These are phyloP conservation scores for Pseudonitzschia delicatissima DNA, from an alignment of 108 stramenopile genomes.

Conservation along the genomic window DNA sequence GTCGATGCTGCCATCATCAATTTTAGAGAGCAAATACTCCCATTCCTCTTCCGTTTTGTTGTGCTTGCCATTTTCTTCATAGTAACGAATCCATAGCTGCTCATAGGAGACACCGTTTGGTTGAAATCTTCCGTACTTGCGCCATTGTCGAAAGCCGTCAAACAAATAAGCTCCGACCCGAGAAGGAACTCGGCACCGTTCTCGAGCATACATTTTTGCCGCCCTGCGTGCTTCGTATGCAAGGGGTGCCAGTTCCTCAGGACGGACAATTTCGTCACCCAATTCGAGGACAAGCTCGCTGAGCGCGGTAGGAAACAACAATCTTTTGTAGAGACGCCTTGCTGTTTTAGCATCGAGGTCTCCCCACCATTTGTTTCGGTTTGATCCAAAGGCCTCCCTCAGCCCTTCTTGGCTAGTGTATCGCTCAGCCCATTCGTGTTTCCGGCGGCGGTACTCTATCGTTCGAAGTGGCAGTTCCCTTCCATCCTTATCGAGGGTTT, in stretches of 20 bases:
- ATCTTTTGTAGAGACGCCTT: slow-evolving; percentile 73
- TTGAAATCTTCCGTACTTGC: slow-evolving; percentile 80
- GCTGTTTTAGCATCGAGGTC: slow-evolving; percentile 76
- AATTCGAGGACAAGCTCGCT: slow-evolving; percentile 47
- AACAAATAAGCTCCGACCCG: slow-evolving; percentile 71
- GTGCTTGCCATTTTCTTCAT: slow-evolving; percentile 59
- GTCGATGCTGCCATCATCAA: slow-evolving; percentile 24
- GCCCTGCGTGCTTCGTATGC: slow-evolving; percentile 87
- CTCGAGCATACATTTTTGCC: slow-evolving; percentile 88
- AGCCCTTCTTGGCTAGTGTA: slow-evolving; percentile 69
- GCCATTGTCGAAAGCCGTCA: slow-evolving; percentile 84
- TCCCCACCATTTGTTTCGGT: slow-evolving; percentile 78
- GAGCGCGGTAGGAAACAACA: slow-evolving; percentile 70
- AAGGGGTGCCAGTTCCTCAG: slow-evolving; percentile 80
- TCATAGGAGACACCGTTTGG: slow-evolving; percentile 82
- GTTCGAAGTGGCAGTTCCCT: neutral
- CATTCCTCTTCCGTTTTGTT: slow-evolving; percentile 31
- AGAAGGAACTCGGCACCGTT: slow-evolving; percentile 76
- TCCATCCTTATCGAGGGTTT: neutral
- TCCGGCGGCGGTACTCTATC: slow-evolving; percentile 56
- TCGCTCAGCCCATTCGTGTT: slow-evolving; percentile 65
- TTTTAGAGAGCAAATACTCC: neutral
- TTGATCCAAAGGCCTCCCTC: slow-evolving; percentile 66
- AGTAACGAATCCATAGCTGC: slow-evolving; percentile 67
- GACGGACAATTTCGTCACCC: slow-evolving; percentile 22